phyloP scores from a whole-genome alignment of 2,329 filamentous ascomycete genomes.

The Aspergillus caelatus region DNA sequence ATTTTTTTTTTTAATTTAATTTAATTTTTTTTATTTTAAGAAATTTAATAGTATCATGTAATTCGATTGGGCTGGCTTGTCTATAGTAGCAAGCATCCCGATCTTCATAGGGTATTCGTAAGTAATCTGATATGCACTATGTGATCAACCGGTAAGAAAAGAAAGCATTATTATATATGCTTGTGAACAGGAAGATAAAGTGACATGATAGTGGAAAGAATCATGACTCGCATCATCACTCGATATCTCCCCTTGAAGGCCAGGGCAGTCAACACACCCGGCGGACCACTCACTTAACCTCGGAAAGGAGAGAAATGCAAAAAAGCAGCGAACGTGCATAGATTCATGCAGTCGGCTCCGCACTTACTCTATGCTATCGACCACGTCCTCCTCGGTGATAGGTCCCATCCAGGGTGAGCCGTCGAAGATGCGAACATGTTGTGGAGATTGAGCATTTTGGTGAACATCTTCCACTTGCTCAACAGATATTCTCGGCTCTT shows the following conservation, averaged over 20 bases:
- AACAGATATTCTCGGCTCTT: slow-evolving; percentile 11
- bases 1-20: background rate
- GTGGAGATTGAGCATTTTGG: background rate
- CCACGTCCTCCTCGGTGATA: slow-evolving; percentile 5
- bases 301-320: background rate
- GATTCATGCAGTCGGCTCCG: background rate
- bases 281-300: background rate
- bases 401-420: slow-evolving; percentile 2
- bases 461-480: slow-evolving; percentile 17
- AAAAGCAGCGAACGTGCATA: background rate
- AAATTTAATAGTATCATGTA: background rate
- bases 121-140: background rate
- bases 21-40: background rate
- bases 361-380: slow-evolving; percentile 3
- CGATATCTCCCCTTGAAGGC: background rate
- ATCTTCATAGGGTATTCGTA: background rate
- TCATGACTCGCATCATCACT: background rate
- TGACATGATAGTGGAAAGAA: background rate
- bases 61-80: background rate
- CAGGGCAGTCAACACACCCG: background rate
- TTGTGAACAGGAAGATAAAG: background rate
- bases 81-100: background rate
- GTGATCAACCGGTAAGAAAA: background rate
- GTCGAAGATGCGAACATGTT: slow-evolving; percentile 3
- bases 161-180: background rate